Evolutionary conservation across 495 filamentous ascomycete species (phyloP).

Genomic region (Pyronema domesticum): DNA sequence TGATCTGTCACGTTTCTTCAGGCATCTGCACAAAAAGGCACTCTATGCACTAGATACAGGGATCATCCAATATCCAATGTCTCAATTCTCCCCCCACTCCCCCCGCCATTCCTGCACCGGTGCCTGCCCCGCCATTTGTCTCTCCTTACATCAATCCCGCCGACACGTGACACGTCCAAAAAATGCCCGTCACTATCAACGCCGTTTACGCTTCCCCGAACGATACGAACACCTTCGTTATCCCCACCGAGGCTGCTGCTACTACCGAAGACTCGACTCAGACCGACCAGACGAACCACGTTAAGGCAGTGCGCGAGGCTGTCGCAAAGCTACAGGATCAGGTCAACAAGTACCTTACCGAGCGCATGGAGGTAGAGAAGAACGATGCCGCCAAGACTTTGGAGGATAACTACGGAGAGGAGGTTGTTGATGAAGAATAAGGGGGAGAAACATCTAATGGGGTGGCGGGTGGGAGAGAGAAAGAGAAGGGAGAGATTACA

Average conservation of each 20-base stretch:
- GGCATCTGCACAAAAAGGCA: no score
- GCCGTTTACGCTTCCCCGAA: conserved; percentile 45
- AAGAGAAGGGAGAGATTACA: background rate
- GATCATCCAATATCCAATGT: no score
- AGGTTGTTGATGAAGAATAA: conserved; percentile 67
- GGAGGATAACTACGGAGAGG: conserved; percentile 58
- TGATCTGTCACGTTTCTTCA: no score
- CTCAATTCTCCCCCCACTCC: no score
- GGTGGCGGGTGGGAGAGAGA: background rate
- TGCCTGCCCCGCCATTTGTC: no score
- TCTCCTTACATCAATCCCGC: no score
- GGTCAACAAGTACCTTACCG: conserved; percentile 69
- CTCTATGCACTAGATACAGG: no score
- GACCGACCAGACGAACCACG: conserved; percentile 45
- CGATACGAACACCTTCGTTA: conserved; percentile 28
- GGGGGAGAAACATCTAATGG: conserved; percentile 16
- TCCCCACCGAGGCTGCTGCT: conserved; percentile 28
- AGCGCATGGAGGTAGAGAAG: conserved; percentile 80
- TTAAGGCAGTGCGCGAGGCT: conserved; percentile 44
- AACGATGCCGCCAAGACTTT: conserved; percentile 30
- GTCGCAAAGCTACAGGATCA: conserved; percentile 46
- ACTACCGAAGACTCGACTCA: conserved; percentile 27
- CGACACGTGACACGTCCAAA: background rate
- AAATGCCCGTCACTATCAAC: conserved; percentile 20
- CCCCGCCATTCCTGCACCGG: no score